A percentile compares a stretch with the other conserved stretches of the same genome.
Evolutionary conservation across 2,329 filamentous ascomycete genomes (phyloP).

Genomic region (Claviceps maximensis): DNA sequence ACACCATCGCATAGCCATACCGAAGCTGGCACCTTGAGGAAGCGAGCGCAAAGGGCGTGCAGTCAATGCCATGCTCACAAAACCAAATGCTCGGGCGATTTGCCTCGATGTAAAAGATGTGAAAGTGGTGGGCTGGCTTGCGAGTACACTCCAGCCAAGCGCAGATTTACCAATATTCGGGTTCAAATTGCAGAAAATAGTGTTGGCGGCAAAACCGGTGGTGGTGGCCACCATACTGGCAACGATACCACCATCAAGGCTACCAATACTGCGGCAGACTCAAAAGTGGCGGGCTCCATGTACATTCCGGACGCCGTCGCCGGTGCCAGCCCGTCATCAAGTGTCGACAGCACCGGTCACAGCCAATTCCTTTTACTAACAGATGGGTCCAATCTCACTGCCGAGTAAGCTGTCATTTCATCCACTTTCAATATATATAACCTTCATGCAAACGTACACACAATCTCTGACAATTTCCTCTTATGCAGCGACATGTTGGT

Average conservation of each 20-base stretch:
- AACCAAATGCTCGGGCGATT: constrained; percentile 29
- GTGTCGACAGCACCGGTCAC: constrained; percentile 4
- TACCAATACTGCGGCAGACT: not conserved
- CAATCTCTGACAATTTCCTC: not conserved
- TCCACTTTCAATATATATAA: not conserved
- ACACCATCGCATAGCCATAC: constrained; percentile 27
- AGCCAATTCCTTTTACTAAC: constrained; percentile 11
- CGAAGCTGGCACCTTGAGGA: constrained; percentile 28
- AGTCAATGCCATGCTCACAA: constrained; percentile 28
- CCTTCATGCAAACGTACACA: not conserved
- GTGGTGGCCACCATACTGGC: not conserved
- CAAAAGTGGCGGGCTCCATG: constrained; percentile 3
- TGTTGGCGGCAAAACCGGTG: not conserved
- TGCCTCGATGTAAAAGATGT: constrained; percentile 27
- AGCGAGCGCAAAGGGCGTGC: constrained; percentile 29
- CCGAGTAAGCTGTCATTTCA: constrained; percentile 15
- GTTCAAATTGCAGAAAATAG: constrained; percentile 9
- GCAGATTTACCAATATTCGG: constrained; percentile 23
- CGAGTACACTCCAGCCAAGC: constrained; percentile 26
- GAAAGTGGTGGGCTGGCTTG: constrained; percentile 20
- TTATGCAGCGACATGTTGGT: constrained; percentile 19
- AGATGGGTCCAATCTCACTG: constrained; percentile 13
- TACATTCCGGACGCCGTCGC: constrained; percentile 7
- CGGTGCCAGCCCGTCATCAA: constrained; percentile 12
- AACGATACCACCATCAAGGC: not conserved